Evolutionary conservation across 73 alveolate species (phyloP).

Genomic region (Chromera velia): DNA sequence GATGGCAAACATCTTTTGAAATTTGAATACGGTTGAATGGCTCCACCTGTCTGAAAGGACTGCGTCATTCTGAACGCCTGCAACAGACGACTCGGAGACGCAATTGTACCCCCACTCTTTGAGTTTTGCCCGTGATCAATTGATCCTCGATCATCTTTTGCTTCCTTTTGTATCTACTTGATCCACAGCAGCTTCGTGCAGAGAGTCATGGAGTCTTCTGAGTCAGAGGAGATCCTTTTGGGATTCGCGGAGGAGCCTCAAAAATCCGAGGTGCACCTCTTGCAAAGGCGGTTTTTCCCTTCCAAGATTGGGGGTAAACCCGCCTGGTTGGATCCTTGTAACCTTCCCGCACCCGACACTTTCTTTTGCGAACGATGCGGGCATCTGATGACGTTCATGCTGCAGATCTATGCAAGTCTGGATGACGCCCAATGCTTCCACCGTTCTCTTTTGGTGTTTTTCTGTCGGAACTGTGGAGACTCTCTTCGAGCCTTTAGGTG

Average conservation of each 20-base stretch:
- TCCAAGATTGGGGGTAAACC: constrained; percentile 43
- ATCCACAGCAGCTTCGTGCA: too few species aligned
- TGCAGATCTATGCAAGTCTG: not conserved
- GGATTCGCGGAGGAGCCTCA: not conserved
- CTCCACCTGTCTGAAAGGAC: too few species aligned
- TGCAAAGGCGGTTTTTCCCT: constrained; percentile 31
- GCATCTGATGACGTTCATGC: not conserved
- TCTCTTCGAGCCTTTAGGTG: constrained; percentile 4
- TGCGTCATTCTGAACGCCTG: too few species aligned
- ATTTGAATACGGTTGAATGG: too few species aligned
- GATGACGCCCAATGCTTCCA: constrained; percentile 19
- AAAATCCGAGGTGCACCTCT: not conserved
- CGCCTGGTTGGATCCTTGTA: constrained; percentile 5
- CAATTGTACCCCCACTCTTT: too few species aligned
- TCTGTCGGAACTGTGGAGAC: not conserved
- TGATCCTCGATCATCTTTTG: too few species aligned
- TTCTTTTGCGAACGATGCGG: not conserved
- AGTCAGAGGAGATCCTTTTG: not conserved
- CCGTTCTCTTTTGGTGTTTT: constrained; percentile 27
- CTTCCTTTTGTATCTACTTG: too few species aligned
- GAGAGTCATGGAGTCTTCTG: too few species aligned
- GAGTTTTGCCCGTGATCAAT: too few species aligned
- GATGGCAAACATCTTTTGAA: too few species aligned
- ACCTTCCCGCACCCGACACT: not conserved
- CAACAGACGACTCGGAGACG: too few species aligned